Evolutionary conservation across 1,139 yeast genomes (phyloP).

Genomic region (Nakaseomyces kungkrabaensis): DNA sequence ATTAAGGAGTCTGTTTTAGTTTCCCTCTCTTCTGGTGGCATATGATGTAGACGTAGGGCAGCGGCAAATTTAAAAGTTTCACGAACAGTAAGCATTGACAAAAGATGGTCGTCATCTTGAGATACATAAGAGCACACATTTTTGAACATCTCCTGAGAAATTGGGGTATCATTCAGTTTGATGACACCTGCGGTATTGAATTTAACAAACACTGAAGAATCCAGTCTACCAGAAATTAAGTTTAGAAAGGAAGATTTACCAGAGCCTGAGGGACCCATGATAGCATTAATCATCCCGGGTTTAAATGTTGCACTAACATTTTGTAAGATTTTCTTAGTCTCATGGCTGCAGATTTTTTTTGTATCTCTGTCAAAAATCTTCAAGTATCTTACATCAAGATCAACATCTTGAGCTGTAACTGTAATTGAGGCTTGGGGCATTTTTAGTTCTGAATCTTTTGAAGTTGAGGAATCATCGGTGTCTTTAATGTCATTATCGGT

Average conservation of each 20-base stretch:
- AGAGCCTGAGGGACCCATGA: conserved; percentile 85
- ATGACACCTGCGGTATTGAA: conserved; percentile 34
- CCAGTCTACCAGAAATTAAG: conserved; percentile 52
- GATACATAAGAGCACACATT: conserved; percentile 63
- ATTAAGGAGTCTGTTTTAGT: conserved; percentile 46
- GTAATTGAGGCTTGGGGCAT: conserved; percentile 7
- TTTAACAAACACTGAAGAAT: conserved; percentile 36
- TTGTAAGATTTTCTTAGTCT: conserved; percentile 35
- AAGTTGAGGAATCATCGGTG: conserved; percentile 6
- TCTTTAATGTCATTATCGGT: conserved; percentile 7
- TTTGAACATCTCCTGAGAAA: conserved; percentile 38
- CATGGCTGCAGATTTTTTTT: conserved; percentile 9
- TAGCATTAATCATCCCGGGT: conserved; percentile 63
- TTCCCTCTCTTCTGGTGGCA: conserved; percentile 28
- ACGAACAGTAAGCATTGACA: conserved; percentile 61
- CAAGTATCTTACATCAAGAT: conserved; percentile 12
- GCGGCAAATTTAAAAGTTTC: conserved; percentile 74
- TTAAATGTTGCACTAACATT: conserved; percentile 48
- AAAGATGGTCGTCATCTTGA: conserved; percentile 66
- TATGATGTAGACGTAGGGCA: conserved; percentile 42
- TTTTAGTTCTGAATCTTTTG: conserved; percentile 9
- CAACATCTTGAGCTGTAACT: conserved; percentile 13
- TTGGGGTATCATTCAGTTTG: conserved; percentile 34
- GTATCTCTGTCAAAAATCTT: conserved; percentile 7
- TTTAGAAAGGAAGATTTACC: conserved; percentile 74